Base-by-base conservation (phyloP, 2,329 filamentous ascomycete genomes). In the Sporothrix pallida region DNA sequence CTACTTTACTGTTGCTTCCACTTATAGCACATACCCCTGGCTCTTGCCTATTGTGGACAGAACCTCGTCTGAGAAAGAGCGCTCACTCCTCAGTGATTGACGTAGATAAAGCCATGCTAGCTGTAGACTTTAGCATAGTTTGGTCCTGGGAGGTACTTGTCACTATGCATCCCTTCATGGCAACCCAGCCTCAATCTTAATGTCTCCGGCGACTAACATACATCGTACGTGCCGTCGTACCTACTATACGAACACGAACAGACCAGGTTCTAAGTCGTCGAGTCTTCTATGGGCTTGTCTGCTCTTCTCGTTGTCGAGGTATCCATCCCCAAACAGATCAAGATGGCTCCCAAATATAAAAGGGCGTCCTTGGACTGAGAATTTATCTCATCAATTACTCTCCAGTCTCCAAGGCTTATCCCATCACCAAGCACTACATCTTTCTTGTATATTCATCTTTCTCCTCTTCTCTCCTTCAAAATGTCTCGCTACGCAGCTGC, bases 401-500 rank as follows among this genome's bases (percentile, higher is more conserved):
- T 60, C 56, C 6, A 13, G 9, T 50, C 48, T 15, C 48, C 31
- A 37, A 37, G 31, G 4, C 31, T 6, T 7, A 37, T 37, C 4
- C 9, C 3, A 56, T 26, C 52, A 52, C 26, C 20, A 13, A 56
- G 26, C 23, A 23, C 23, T 31, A 62, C 46, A 52, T 5, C 58
- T 15, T 12, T 26, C 37, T 1, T 58, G 3, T 60, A 56, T 65
- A 42, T 3, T n/a, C 17, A 15, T 46, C 46, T 17, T 37, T 46
- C 7, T 10, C 8, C 54, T 48, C 12, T 23, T 42, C 15, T 56
- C 9, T 9, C n/a, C 13, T 13, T n/a, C 42, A 63, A 13, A 15
- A 76, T 76, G 73, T 76, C 74, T 73, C 74, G 74, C 62, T 79
- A 78, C 60, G 75, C 72, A 10, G 74, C 73, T 42, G 60, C 72